Percentiles rank a stretch among this genome's conserved stretches.
Evolutionary conservation across 2,329 filamentous ascomycete genomes (phyloP).

Genomic region (Penicillium hesseltinei): DNA sequence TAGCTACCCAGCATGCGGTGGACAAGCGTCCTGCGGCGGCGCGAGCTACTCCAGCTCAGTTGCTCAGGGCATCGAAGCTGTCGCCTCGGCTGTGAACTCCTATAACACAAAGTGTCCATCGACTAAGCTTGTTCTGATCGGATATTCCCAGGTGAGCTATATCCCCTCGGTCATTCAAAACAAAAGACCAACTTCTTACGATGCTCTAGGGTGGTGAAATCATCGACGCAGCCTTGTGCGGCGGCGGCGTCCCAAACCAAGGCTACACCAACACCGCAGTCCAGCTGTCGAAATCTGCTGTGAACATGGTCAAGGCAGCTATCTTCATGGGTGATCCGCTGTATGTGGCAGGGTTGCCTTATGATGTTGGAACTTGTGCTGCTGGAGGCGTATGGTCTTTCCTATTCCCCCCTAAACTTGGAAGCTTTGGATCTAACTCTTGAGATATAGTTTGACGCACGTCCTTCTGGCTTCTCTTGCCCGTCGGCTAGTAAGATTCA

Average conservation of each 20-base stretch:
- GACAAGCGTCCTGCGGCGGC: constrained; percentile 58
- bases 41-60: constrained; percentile 61
- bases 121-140: constrained; percentile 60
- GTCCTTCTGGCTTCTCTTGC: constrained; percentile 58
- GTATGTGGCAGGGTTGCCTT: constrained; percentile 55
- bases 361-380: constrained; percentile 61
- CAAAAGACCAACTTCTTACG: background rate
- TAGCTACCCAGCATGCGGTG: constrained; percentile 62
- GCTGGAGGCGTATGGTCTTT: constrained; percentile 55
- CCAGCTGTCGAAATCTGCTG: constrained; percentile 47
- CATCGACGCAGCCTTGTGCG: constrained; percentile 61
- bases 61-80: constrained; percentile 56
- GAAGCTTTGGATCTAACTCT: background rate
- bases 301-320: constrained; percentile 59
- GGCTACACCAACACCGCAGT: constrained; percentile 49
- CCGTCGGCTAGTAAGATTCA: constrained; percentile 57
- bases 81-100: constrained; percentile 58
- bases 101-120: constrained; percentile 58
- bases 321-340: constrained; percentile 66
- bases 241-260: constrained; percentile 52
- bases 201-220: constrained; percentile 57
- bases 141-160: constrained; percentile 57
- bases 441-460: constrained; percentile 57
- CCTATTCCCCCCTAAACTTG: background rate
- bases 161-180: background rate